Conservation (phyloP, 2,329 filamentous ascomycete genomes). For the Cytospora schulzeri region DNA sequence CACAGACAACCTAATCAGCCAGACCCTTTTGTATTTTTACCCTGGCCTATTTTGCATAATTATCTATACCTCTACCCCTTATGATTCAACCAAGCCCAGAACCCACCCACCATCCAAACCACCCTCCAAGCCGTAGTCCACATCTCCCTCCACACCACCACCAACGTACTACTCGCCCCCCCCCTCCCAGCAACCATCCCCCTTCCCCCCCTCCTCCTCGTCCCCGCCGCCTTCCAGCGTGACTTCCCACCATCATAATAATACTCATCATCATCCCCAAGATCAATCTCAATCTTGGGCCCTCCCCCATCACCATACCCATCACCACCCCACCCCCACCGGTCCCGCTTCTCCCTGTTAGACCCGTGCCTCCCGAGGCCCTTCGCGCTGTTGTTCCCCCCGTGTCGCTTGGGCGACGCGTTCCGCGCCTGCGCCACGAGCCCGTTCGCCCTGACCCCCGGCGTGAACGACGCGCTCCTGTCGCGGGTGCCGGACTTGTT, state of each 20-base stretch:
- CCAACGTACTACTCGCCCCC: conserved; percentile 41
- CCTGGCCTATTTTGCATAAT: background rate
- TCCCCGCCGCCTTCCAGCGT: conserved; percentile 36
- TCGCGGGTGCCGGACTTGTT: conserved; percentile 32
- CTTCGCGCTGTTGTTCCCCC: conserved; percentile 33
- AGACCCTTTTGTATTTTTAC: background rate
- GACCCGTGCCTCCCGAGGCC: conserved; percentile 46
- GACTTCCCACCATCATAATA: conserved; percentile 46
- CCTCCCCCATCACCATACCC: conserved; percentile 36
- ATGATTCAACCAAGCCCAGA: conserved; percentile 70
- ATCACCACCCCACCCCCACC: conserved; percentile 26
- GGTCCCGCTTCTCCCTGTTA: conserved; percentile 37
- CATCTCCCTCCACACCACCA: conserved; percentile 61
- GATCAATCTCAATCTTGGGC: conserved; percentile 57
- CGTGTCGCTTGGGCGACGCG: conserved; percentile 33
- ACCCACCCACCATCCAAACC: conserved; percentile 61
- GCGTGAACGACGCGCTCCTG: conserved; percentile 31
- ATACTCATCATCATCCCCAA: conserved; percentile 48
- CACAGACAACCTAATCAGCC: no score
- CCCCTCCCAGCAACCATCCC: background rate
- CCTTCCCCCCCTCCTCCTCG: no score
- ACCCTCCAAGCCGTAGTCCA: conserved; percentile 64
- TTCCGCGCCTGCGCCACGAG: conserved; percentile 30
- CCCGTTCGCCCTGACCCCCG: conserved; percentile 28
- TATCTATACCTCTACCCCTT: conserved; percentile 50